phyloP scores from a whole-genome alignment of 129 eudicot genomes.

The Mikania micrantha region DNA sequence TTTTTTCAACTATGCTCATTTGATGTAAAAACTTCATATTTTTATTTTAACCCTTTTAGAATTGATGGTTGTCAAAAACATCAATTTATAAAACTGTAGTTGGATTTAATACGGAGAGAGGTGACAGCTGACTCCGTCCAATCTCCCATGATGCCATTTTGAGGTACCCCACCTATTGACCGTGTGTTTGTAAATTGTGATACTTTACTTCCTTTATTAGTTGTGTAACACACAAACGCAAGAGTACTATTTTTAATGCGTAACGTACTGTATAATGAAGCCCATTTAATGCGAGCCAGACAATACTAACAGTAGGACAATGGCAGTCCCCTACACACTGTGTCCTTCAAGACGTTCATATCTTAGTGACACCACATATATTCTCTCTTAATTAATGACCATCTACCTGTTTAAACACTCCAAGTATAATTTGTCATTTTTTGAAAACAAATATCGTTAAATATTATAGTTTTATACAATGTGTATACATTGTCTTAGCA shows the following conservation, averaged over 20 bases:
- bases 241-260: conserved; percentile 15
- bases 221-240: conserved; percentile 16
- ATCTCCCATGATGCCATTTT: conserved; percentile 16
- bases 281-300: conserved; percentile 30
- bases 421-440: too few species aligned
- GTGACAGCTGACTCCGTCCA: conserved; percentile 11
- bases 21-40: too few species aligned
- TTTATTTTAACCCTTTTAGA: background rate
- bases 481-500: too few species aligned
- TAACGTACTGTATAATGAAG: conserved; percentile 4
- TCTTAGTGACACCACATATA: conserved; percentile 24
- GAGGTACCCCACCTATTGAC: conserved; percentile 19
- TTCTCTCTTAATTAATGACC: background rate
- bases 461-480: too few species aligned
- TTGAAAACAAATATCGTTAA: too few species aligned
- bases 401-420: background rate
- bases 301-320: conserved; percentile 47
- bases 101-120: conserved; percentile 4
- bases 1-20: too few species aligned
- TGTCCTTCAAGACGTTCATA: conserved; percentile 40
- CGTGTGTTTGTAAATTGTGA: background rate
- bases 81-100: background rate
- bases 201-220: conserved; percentile 15
- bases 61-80: background rate
- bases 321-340: conserved; percentile 39